phyloP scores from a whole-genome alignment of 352 stramenopile genomes.

The Phytophthora constricta region DNA sequence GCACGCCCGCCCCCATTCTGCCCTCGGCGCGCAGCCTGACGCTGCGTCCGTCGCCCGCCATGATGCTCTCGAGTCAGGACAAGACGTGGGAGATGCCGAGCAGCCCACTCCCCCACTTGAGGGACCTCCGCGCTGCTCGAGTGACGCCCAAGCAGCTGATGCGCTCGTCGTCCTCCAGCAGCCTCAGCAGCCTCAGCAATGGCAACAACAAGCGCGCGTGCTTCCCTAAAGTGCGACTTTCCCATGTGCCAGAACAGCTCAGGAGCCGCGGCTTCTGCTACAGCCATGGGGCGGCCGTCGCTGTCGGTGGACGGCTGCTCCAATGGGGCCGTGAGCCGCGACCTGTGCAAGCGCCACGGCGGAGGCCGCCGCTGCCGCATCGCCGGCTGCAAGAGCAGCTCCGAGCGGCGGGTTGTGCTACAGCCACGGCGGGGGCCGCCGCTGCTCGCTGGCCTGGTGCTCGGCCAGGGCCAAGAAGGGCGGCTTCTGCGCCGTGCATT shows the following conservation, averaged over 20 bases:
- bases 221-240: slow-evolving; percentile 85
- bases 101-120: slow-evolving; percentile 30
- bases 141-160: background rate
- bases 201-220: slow-evolving; percentile 59
- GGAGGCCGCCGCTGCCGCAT: slow-evolving; percentile 75
- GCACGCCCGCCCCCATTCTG: slow-evolving; percentile 14
- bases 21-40: slow-evolving; percentile 14
- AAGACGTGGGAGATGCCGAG: slow-evolving; percentile 17
- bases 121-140: slow-evolving; percentile 5
- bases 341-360: slow-evolving; percentile 84
- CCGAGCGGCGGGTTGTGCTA: slow-evolving; percentile 79
- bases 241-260: slow-evolving; percentile 87
- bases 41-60: slow-evolving; percentile 12
- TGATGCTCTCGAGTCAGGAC: slow-evolving; percentile 42
- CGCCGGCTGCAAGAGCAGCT: slow-evolving; percentile 71
- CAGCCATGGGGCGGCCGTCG: slow-evolving; percentile 73
- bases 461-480: slow-evolving; percentile 79
- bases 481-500: slow-evolving; percentile 68
- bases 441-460: slow-evolving; percentile 74
- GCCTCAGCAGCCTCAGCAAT: background rate
- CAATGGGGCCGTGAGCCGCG: slow-evolving; percentile 78
- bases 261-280: slow-evolving; percentile 83
- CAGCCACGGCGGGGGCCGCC: slow-evolving; percentile 72
- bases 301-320: slow-evolving; percentile 72
- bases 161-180: too few species aligned